These are phyloP conservation scores for Alternaria sp. DNA, from an alignment of 2,329 filamentous ascomycete genomes.

Conservation along the genomic window DNA sequence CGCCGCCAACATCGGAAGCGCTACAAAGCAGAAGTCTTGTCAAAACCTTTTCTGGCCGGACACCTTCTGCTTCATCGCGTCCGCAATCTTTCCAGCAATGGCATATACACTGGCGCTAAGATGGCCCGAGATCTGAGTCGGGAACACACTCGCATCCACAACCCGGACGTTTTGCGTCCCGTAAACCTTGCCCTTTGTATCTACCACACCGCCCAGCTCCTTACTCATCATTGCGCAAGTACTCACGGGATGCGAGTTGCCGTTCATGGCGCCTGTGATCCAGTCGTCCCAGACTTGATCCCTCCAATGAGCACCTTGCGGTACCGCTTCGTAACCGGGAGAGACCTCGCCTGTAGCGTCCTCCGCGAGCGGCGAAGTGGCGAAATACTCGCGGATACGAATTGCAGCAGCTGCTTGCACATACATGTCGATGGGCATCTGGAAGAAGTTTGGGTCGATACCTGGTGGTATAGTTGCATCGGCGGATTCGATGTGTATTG, in stretches of 20 bases:
- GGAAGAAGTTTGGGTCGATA: constrained; percentile 54
- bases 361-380: constrained; percentile 32
- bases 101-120: constrained; percentile 47
- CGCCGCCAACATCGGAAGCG: neutral
- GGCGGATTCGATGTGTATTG: constrained; percentile 39
- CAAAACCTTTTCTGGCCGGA: neutral
- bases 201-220: constrained; percentile 45
- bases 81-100: constrained; percentile 45
- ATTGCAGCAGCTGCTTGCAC: constrained; percentile 45
- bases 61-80: constrained; percentile 21
- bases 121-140: constrained; percentile 45
- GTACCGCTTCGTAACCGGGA: constrained; percentile 31
- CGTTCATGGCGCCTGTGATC: constrained; percentile 24
- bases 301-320: constrained; percentile 20
- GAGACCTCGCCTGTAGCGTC: constrained; percentile 26
- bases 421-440: constrained; percentile 47
- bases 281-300: constrained; percentile 31
- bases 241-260: constrained; percentile 44
- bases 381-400: constrained; percentile 39
- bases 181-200: constrained; percentile 41
- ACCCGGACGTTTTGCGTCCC: constrained; percentile 46
- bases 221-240: constrained; percentile 44
- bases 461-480: constrained; percentile 44
- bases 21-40: neutral
- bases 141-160: constrained; percentile 47